Evolutionary conservation across 2,329 filamentous ascomycete genomes (phyloP).

Genomic region (Gaeumannomyces tritici): DNA sequence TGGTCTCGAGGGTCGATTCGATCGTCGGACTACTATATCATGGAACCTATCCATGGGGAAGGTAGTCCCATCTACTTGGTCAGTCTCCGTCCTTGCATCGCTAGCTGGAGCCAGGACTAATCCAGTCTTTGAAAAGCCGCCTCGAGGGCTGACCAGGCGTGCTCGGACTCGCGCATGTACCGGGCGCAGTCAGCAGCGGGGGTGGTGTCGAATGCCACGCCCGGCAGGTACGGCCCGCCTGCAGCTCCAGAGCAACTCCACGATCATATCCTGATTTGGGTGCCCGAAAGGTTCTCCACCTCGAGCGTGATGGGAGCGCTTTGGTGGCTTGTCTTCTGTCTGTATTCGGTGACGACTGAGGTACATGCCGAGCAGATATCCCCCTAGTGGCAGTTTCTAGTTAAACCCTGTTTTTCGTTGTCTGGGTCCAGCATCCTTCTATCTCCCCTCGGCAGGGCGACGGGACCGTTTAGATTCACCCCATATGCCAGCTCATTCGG

Average conservation of each 20-base stretch:
- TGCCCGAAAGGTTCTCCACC: conserved; percentile 19
- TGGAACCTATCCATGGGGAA: too few relatives aligned
- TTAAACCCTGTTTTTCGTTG: neutral
- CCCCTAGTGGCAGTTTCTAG: conserved; percentile 7
- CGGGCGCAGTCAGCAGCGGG: conserved; percentile 15
- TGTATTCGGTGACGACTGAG: conserved; percentile 23
- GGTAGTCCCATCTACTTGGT: too few relatives aligned
- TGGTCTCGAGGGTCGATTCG: too few relatives aligned
- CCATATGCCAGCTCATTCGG: too few relatives aligned
- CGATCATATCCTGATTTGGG: conserved; percentile 17
- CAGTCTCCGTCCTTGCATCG: too few relatives aligned
- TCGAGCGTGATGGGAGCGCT: conserved; percentile 18
- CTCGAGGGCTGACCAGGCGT: conserved; percentile 30
- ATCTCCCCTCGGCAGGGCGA: too few relatives aligned
- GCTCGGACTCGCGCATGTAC: conserved; percentile 17
- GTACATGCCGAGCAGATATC: conserved; percentile 23
- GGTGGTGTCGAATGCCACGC: conserved; percentile 11
- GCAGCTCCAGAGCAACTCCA: conserved; percentile 22
- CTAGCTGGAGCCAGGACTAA: too few relatives aligned
- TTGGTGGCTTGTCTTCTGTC: conserved; percentile 16
- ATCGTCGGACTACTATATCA: too few relatives aligned
- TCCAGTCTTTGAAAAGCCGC: conserved; percentile 24
- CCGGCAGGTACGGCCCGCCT: conserved; percentile 17
- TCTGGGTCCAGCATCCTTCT: too few relatives aligned
- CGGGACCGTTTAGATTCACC: too few relatives aligned